Percentiles rank a stretch among this genome's conserved stretches.
Evolutionary conservation across 257 asterid genomes (phyloP).

Genomic region (Linderniella brevidens): DNA sequence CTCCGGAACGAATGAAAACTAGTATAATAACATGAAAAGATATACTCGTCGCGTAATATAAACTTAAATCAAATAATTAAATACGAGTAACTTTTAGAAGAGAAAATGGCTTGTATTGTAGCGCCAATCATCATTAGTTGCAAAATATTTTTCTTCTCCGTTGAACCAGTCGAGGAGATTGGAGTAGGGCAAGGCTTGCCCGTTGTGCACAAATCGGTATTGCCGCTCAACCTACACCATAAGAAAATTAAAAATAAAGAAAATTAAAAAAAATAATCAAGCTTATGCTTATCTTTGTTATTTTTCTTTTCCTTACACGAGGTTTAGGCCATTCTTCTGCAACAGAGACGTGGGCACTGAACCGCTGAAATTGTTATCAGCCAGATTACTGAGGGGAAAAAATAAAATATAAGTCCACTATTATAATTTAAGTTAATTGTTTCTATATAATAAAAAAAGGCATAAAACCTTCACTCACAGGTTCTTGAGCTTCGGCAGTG

Average conservation of each 20-base stretch:
- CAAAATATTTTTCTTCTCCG: no score
- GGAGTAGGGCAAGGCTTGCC: slow-evolving; percentile 19
- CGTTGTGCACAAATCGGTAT: slow-evolving; percentile 31
- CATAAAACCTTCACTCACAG: slow-evolving; percentile 31
- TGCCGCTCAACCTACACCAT: slow-evolving; percentile 27
- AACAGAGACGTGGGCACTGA: slow-evolving; percentile 33
- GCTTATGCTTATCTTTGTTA: background rate
- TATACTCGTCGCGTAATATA: no score
- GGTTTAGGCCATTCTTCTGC: slow-evolving; percentile 18
- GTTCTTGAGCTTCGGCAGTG: slow-evolving; percentile 26
- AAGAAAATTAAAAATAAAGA: background rate
- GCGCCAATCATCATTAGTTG: no score
- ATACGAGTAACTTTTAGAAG: no score
- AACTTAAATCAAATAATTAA: no score
- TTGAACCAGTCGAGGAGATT: no score
- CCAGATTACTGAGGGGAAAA: slow-evolving; percentile 33
- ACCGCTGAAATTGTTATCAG: slow-evolving; percentile 36
- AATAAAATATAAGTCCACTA: background rate
- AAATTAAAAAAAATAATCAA: background rate
- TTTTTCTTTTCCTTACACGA: slow-evolving; percentile 20
- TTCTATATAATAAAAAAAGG: background rate
- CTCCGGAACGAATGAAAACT: no score
- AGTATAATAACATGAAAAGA: no score
- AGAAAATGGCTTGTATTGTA: no score
- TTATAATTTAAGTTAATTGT: background rate